Evolutionary conservation across 306 rosid species (phyloP).

Genomic region (Oemleria cerasiformis): DNA sequence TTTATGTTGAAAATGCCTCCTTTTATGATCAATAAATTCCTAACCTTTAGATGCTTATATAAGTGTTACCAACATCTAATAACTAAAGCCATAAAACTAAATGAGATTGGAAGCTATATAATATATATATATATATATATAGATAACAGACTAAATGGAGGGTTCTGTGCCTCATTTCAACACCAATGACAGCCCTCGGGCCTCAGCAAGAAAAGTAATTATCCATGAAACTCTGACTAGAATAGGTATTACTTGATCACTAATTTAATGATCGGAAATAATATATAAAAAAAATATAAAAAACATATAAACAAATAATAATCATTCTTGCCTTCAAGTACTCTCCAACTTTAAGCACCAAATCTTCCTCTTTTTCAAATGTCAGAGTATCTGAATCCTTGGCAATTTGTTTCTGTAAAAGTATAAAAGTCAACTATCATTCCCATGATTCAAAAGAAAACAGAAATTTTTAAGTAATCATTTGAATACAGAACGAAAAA

Average conservation of each 20-base stretch:
- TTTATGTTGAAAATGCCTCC: not conserved
- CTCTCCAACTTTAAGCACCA: conserved; percentile 92
- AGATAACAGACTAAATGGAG: not conserved
- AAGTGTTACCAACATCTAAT: not conserved
- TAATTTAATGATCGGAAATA: not conserved
- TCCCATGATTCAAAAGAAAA: conserved; percentile 1
- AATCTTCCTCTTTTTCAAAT: conserved; percentile 68
- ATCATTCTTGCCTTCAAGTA: conserved; percentile 71
- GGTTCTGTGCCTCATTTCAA: not conserved
- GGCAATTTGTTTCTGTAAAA: conserved; percentile 64
- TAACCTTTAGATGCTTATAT: not conserved
- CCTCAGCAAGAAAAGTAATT: not conserved
- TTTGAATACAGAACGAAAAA: conserved; percentile 13
- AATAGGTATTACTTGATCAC: conserved; percentile 1
- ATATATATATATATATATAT: too few species aligned
- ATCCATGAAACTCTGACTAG: conserved; percentile 4
- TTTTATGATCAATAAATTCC: not conserved
- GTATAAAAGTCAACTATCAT: conserved; percentile 28
- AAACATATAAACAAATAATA: not conserved
- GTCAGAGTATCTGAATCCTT: conserved; percentile 58
- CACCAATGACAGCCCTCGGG: not conserved
- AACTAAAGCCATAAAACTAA: not conserved
- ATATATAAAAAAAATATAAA: conserved; percentile 7
- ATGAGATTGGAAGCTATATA: not conserved
- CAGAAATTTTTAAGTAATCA: not conserved